phyloP scores from a whole-genome alignment of 257 asterid species.

The Solanum chmielewskii region DNA sequence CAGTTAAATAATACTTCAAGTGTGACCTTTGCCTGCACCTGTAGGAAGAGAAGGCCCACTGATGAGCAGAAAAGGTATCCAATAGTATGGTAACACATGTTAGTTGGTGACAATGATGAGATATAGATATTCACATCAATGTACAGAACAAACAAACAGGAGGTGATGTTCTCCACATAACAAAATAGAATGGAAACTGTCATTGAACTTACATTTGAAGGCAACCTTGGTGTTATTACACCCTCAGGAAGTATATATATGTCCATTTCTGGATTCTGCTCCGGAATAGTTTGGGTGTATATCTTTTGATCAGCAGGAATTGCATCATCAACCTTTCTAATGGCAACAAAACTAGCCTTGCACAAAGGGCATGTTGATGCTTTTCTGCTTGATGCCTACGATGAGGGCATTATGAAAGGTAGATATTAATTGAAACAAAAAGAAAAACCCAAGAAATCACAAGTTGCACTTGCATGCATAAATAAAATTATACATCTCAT shows the following conservation, averaged over 20 bases:
- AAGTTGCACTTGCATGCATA: neutral
- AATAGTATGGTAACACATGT: neutral
- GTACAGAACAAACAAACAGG: neutral
- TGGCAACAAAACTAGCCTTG: conserved; percentile 65
- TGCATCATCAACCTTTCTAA: conserved; percentile 63
- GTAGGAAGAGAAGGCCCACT: neutral
- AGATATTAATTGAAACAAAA: neutral
- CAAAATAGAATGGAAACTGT: neutral
- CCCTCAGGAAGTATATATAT: conserved; percentile 49
- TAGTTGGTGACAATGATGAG: neutral
- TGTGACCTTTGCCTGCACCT: neutral
- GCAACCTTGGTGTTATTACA: conserved; percentile 17
- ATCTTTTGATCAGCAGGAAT: conserved; percentile 72
- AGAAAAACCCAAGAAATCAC: neutral
- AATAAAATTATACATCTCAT: neutral
- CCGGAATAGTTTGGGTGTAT: conserved; percentile 67
- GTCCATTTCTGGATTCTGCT: conserved; percentile 25
- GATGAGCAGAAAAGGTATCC: neutral
- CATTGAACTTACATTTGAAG: conserved; percentile 33
- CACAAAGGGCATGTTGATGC: conserved; percentile 79
- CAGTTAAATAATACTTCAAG: neutral
- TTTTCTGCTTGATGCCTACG: conserved; percentile 41
- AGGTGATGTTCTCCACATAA: neutral
- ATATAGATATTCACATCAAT: neutral
- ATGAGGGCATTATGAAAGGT: neutral